These are phyloP conservation scores for Pterocarpus macrocarpus DNA, from an alignment of 306 rosid species.

Conservation along the genomic window DNA sequence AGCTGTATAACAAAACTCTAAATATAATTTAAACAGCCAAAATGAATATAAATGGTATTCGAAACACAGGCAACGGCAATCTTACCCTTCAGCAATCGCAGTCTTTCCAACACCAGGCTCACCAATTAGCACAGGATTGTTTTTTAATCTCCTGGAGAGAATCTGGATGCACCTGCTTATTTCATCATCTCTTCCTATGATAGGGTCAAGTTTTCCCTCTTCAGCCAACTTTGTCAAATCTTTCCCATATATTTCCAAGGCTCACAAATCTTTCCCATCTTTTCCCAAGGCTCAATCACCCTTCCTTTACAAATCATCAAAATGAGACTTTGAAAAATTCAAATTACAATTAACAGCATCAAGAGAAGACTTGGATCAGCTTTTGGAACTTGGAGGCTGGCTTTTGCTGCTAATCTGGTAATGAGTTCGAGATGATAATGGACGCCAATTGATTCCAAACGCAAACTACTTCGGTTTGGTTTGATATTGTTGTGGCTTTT, in stretches of 20 bases:
- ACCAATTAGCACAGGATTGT: slow-evolving; percentile 85
- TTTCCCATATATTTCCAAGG: slow-evolving; percentile 74
- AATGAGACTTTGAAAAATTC: neutral
- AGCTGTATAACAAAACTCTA: no score
- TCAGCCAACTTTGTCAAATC: slow-evolving; percentile 83
- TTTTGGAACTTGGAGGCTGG: neutral
- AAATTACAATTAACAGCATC: neutral
- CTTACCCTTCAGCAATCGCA: slow-evolving; percentile 87
- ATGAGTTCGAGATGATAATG: no score
- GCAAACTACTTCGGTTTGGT: no score
- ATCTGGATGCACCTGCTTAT: slow-evolving; percentile 87
- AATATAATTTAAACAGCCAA: no score
- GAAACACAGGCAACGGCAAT: no score
- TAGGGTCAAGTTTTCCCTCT: slow-evolving; percentile 83
- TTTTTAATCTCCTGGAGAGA: slow-evolving; percentile 85
- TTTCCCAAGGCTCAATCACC: slow-evolving; percentile 55
- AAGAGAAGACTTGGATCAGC: neutral
- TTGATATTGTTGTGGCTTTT: no score
- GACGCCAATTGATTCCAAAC: no score
- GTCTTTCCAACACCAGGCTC: slow-evolving; percentile 93
- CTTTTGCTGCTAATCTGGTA: no score
- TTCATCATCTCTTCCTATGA: slow-evolving; percentile 86
- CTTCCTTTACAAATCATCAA: slow-evolving; percentile 56
- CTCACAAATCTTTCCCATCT: no score
- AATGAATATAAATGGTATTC: no score